Percentiles rank a stretch among this genome's conserved stretches.
phyloP scores from a whole-genome alignment of 176 grass and related monocot species.

The Guadua angustifolia region DNA sequence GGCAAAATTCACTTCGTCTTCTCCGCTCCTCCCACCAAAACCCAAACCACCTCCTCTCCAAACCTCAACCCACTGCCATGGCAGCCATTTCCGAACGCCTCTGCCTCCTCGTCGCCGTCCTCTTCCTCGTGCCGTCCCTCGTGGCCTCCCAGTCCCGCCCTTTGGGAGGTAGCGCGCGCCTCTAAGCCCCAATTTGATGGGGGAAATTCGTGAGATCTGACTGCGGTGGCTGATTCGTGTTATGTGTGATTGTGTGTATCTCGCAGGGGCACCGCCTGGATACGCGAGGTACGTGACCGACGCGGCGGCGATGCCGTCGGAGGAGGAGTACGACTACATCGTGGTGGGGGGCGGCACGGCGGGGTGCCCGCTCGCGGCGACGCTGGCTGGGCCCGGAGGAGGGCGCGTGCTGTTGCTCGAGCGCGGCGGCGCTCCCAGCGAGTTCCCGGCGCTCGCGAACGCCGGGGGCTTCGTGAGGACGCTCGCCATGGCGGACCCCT shows the following conservation, averaged over 20 bases:
- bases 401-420: slow-evolving; percentile 66
- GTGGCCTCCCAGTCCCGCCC: slow-evolving; percentile 11
- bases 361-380: slow-evolving; percentile 74
- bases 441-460: slow-evolving; percentile 63
- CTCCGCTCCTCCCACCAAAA: slow-evolving; percentile 39
- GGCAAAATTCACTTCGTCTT: slow-evolving; percentile 15
- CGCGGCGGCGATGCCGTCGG: slow-evolving; percentile 51
- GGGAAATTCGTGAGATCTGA: not conserved
- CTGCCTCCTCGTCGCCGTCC: not conserved
- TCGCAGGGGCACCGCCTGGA: slow-evolving; percentile 34
- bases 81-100: not conserved
- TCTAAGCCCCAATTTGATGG: not conserved
- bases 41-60: not conserved
- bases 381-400: slow-evolving; percentile 54
- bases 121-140: slow-evolving; percentile 11
- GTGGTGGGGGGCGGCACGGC: slow-evolving; percentile 79
- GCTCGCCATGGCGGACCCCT: slow-evolving; percentile 59
- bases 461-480: slow-evolving; percentile 67
- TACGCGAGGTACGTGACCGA: slow-evolving; percentile 68
- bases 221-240: not conserved
- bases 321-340: slow-evolving; percentile 87
- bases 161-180: slow-evolving; percentile 29
- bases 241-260: not conserved
- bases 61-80: slow-evolving; percentile 20
- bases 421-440: slow-evolving; percentile 65